Percentiles rank a stretch among this genome's conserved stretches.
phyloP scores from a whole-genome alignment of 257 asterid genomes.

The Marsdenia floribunda region DNA sequence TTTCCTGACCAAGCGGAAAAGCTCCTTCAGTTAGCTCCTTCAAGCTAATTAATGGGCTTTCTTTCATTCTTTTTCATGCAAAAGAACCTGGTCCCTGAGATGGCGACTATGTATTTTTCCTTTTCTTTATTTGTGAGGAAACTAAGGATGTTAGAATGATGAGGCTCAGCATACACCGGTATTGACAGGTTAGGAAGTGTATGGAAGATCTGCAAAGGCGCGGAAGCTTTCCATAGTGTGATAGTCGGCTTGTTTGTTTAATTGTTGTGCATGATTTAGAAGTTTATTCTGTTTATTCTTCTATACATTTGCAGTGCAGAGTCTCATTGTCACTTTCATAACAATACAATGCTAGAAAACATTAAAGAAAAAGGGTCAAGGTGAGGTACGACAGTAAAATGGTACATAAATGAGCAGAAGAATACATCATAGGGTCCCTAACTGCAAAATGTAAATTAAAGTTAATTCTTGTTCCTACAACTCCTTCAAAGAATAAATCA shows the following conservation, averaged over 20 bases:
- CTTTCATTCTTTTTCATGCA: neutral
- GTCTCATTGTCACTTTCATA: neutral
- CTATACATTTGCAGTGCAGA: neutral
- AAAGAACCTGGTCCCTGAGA: neutral
- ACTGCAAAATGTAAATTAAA: neutral
- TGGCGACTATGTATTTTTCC: neutral
- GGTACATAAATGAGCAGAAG: neutral
- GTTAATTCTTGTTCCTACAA: neutral
- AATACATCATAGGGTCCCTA: neutral
- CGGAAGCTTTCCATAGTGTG: neutral
- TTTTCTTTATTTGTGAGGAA: neutral
- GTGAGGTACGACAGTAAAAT: neutral
- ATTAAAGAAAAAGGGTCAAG: neutral
- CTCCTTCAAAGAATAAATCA: neutral
- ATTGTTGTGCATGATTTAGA: neutral
- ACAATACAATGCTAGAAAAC: neutral
- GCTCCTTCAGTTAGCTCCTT: slow-evolving; percentile 48
- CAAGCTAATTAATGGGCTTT: slow-evolving; percentile 33
- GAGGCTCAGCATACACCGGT: neutral
- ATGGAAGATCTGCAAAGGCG: neutral
- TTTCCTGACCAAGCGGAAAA: slow-evolving; percentile 95
- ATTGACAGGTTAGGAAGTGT: neutral
- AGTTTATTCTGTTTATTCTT: neutral
- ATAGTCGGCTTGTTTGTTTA: neutral
- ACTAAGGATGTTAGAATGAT: neutral